phyloP scores from a whole-genome alignment of 2,329 filamentous ascomycete species.

The Venturia nashicola region DNA sequence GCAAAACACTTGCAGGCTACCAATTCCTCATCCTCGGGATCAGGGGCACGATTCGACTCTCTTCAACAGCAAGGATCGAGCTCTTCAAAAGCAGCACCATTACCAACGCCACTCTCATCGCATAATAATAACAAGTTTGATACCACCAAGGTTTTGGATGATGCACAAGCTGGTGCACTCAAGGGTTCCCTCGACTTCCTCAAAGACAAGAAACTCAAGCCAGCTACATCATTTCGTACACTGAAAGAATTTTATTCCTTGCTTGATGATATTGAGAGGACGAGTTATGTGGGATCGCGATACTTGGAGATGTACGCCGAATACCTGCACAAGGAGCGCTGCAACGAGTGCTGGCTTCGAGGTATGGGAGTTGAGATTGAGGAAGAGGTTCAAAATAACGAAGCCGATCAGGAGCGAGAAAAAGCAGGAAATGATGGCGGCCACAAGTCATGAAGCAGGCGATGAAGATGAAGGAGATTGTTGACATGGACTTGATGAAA shows the following conservation, averaged over 20 bases:
- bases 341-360: slow-evolving; percentile 17
- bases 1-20: no score
- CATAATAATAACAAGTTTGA: background rate
- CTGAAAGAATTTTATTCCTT: slow-evolving; percentile 18
- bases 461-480: background rate
- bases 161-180: background rate
- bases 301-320: slow-evolving; percentile 19
- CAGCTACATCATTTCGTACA: slow-evolving; percentile 14
- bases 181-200: slow-evolving; percentile 6
- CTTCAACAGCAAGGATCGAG: background rate
- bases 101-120: background rate
- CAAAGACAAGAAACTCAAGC: background rate
- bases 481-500: no score
- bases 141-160: background rate
- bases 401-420: background rate
- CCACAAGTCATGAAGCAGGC: background rate
- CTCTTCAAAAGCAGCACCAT: background rate
- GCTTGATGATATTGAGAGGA: slow-evolving; percentile 16
- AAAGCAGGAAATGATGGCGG: background rate
- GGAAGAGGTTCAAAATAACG: background rate
- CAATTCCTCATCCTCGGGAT: background rate
- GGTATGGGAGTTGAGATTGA: background rate
- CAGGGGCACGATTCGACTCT: background rate
- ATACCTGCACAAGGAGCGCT: slow-evolving; percentile 15
- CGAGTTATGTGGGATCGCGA: slow-evolving; percentile 13